Evolutionary conservation across 2,329 filamentous ascomycete species (phyloP), one percentile per base, ranked within the genome.

Genomic region (Claviceps capensis): DNA sequence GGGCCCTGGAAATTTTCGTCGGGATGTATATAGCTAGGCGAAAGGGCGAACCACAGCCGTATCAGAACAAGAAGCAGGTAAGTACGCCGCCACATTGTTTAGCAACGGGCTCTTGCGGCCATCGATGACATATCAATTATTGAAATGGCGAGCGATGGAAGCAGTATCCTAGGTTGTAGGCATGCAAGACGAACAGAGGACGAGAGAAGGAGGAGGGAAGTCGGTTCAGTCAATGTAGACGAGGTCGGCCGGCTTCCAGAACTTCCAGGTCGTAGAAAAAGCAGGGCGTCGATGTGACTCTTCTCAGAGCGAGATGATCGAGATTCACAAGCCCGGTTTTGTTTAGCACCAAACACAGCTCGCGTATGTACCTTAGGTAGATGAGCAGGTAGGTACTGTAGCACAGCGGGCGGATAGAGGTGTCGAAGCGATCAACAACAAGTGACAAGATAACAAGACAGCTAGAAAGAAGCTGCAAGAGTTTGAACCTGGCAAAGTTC

Each of bases 1-100:
- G 93, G 93, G 38, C 93, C 93, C 72, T 98, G 93, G 63, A 98
- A 98, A 74, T 97, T 93, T 76, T 98, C 93, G 72, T 98, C 93
- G 5, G 93, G 93, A 68, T 98, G 93, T 47, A 98, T 80, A 69
- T 98, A 98, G 75, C 91, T 97, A 54, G 93, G 87, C 57, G 86
- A 90, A 58, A 97, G 73, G 55, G 93, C 91, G 67, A 97, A 91
- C 79, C 91, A 97, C 63, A 97, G 77, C 68, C 93, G 85, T 62
- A 95, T 81, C 59, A 93, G 74, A 62, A 95, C 76, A 61, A 98
- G 76, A 52, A 94, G 71, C 57, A 97, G 75, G 70, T 95, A 95
- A 56, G 83, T 80, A 69, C 90, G 83, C 75, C 90, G 82, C 89
- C 88, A 95, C 91, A 96, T 96, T 61, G 61, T 56, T 56, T 53